Conservation (phyloP, 495 filamentous ascomycete species). For the Physcia stellaris region DNA sequence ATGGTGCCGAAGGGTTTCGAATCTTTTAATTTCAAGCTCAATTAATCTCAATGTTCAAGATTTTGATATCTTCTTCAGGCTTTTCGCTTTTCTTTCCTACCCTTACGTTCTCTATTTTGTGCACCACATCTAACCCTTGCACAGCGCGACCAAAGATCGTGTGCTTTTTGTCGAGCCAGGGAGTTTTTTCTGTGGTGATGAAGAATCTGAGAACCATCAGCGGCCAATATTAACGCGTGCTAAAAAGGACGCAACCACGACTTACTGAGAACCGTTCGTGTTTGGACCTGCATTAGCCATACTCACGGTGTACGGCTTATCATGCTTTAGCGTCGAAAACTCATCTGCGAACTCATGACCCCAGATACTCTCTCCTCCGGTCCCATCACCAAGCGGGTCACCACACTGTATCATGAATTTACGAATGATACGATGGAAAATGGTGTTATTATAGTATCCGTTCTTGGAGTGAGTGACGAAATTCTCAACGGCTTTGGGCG, state of each 20-base stretch:
- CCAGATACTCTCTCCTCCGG: slow-evolving; percentile 95
- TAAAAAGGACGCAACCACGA: no score
- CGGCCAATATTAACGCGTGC: no score
- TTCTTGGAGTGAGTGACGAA: slow-evolving; percentile 81
- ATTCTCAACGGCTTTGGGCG: slow-evolving; percentile 96
- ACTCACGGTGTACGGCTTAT: slow-evolving; percentile 88
- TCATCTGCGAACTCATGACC: slow-evolving; percentile 92
- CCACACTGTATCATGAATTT: slow-evolving; percentile 98
- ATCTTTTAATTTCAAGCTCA: no score
- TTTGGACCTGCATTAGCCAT: slow-evolving; percentile 96
- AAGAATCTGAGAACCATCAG: no score
- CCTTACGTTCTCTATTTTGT: slow-evolving; percentile 85
- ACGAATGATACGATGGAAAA: slow-evolving; percentile 92
- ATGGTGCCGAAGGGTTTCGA: no score
- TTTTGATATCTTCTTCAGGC: slow-evolving; percentile 93
- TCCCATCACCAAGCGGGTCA: slow-evolving; percentile 89
- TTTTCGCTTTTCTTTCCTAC: slow-evolving; percentile 96
- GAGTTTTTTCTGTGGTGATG: slow-evolving; percentile 92
- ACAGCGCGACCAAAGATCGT: slow-evolving; percentile 89
- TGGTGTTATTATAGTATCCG: slow-evolving; percentile 92
- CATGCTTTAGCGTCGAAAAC: slow-evolving; percentile 80
- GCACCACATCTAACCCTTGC: slow-evolving; percentile 85
- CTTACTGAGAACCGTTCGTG: slow-evolving; percentile 64
- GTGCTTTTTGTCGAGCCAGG: slow-evolving; percentile 93
- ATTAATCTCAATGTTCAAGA: slow-evolving; percentile 78